A percentile compares a stretch with the other conserved stretches of the same genome.
These are phyloP conservation scores for Irpex sp. DNA, from an alignment of 1,284 basidiomycete genomes.

Conservation along the genomic window DNA sequence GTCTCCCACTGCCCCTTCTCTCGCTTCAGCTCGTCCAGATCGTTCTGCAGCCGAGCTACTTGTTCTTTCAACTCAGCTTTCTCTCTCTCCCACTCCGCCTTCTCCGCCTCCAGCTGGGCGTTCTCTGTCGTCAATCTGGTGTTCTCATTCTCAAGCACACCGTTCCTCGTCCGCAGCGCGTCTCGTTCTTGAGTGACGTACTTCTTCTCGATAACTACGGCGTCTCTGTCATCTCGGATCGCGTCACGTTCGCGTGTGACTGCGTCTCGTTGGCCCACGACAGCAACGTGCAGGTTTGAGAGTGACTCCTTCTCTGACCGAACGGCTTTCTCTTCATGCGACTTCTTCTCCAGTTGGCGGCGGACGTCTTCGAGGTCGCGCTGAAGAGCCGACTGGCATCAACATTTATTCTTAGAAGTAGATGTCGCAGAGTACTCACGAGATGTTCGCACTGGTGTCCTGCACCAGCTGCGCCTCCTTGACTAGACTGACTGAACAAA, in stretches of 20 bases:
- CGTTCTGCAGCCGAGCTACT: neutral
- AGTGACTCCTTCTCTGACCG: neutral
- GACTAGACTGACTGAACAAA: neutral
- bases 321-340: neutral
- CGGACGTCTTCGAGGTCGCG: neutral
- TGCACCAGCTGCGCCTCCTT: neutral
- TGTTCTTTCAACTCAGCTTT: neutral
- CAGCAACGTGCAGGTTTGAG: neutral
- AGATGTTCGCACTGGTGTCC: neutral
- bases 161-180: neutral
- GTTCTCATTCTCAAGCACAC: neutral
- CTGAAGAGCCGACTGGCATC: neutral
- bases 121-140: neutral
- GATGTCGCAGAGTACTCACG: neutral
- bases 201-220: neutral
- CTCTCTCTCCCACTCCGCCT: neutral
- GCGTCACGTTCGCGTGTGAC: neutral
- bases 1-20: neutral
- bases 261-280: neutral
- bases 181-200: neutral
- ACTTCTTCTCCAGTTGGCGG: neutral
- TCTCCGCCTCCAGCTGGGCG: neutral
- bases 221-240: neutral
- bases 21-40: neutral
- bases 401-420: neutral